These are phyloP conservation scores for Fusarium mangiferae DNA, from an alignment of 2,329 filamentous ascomycete species.

Conservation along the genomic window DNA sequence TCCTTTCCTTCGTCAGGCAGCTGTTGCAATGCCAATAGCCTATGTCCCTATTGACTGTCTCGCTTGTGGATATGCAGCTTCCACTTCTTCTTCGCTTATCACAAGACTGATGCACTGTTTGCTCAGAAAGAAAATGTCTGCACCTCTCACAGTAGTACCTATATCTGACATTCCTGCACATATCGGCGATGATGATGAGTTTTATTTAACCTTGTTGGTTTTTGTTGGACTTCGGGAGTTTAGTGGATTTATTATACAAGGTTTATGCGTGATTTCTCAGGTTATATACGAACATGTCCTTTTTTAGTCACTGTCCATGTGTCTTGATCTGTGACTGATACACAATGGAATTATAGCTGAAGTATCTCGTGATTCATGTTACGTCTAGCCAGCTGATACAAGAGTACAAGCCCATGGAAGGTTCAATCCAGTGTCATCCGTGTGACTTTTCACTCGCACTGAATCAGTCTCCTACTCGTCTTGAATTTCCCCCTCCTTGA, in stretches of 20 bases:
- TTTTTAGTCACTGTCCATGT: background rate
- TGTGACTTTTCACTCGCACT: accelerated
- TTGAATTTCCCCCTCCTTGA: background rate
- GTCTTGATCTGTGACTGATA: background rate
- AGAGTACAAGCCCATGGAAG: background rate
- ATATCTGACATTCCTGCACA: background rate
- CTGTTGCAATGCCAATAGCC: background rate
- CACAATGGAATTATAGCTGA: background rate
- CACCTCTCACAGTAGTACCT: background rate
- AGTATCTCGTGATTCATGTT: background rate
- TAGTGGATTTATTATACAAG: background rate
- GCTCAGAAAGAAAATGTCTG: background rate
- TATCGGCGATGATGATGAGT: too few relatives aligned
- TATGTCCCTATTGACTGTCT: too few relatives aligned
- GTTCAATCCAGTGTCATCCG: too few relatives aligned
- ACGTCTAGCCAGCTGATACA: background rate
- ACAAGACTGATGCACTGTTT: background rate
- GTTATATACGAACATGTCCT: background rate
- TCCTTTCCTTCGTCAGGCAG: background rate
- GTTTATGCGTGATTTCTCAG: background rate
- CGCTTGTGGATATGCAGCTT: background rate
- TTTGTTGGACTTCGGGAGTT: background rate
- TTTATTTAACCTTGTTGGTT: background rate
- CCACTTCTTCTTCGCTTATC: background rate
- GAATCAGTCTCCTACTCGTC: background rate